Conservation (phyloP, 352 stramenopile genomes). For the Pythium sp. region DNA sequence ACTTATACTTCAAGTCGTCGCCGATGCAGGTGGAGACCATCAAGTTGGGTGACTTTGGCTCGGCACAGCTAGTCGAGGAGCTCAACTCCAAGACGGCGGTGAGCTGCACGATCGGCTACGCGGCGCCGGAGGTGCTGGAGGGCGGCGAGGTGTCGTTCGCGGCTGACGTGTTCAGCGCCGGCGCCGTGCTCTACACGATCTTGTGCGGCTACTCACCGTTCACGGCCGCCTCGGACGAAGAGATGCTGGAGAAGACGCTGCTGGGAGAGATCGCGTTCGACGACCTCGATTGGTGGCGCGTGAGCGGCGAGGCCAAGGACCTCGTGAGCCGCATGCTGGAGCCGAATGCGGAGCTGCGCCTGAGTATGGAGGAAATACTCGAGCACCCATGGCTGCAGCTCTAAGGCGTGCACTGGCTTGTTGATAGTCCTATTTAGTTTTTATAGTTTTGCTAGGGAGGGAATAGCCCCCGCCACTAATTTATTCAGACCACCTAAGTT, state of each 20-base stretch:
- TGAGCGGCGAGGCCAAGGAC: conserved; percentile 53
- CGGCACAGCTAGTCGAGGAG: conserved; percentile 41
- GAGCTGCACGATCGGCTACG: conserved; percentile 76
- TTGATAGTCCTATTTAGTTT: background rate
- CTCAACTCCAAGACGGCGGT: conserved; percentile 34
- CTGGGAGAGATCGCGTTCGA: conserved; percentile 53
- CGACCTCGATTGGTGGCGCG: conserved; percentile 45
- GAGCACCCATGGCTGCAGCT: conserved; percentile 54
- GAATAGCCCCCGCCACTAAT: background rate
- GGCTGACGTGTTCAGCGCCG: conserved; percentile 74
- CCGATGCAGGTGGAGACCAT: conserved; percentile 43
- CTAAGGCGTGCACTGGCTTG: conserved; percentile 3
- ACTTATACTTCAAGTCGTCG: conserved; percentile 68
- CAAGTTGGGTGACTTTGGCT: conserved; percentile 76
- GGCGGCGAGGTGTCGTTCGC: conserved; percentile 49
- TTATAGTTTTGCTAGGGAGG: background rate
- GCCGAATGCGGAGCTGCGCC: conserved; percentile 31
- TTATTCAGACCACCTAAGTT: too few species aligned
- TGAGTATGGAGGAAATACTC: conserved; percentile 68
- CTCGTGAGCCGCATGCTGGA: conserved; percentile 63
- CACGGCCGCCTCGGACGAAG: conserved; percentile 50
- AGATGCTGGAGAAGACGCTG: conserved; percentile 53
- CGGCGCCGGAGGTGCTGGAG: conserved; percentile 63
- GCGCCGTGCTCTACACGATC: conserved; percentile 66
- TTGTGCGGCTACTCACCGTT: conserved; percentile 70